Base-by-base conservation (phyloP, 176 grass and related monocot species). In the Carex pumila region DNA sequence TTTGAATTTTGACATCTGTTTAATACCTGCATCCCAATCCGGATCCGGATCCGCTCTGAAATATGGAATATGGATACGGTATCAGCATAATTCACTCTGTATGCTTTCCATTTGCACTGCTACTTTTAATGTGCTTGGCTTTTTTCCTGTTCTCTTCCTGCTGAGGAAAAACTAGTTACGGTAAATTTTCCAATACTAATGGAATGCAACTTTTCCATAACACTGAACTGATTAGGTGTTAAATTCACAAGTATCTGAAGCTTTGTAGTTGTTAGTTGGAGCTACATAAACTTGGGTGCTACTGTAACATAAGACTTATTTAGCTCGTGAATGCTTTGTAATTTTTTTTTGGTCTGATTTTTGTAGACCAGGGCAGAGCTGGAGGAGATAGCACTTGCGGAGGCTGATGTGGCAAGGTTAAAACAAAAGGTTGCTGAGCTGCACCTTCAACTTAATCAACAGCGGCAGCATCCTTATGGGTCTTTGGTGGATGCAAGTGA, bases 381-480 rank as follows among this genome's bases (percentile, higher is more conserved):
- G 34, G 94, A 97, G 85, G 94, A 97, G 75, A 97, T 97, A 68
- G 94, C 94, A 78, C 91, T 97, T 5, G 91, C 91, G 0, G 94
- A 97, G 84, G 94, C 94, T 85, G 94, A 93, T 67, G 91, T 97
- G 83, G 94, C 89, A 80, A 97, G 88, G 80, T 83, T 97, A 71
- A 97, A 92, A 79, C 91, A 97, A 84, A 97, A 97, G 86, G 91
- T 97, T 45, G 94, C 91, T 36, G 97, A 99, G 87, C 88, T 99
- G 22, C 97, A 99, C 83, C 81, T 96, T 71, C 97, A 99, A 94
- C 90, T 99, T 79, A 99, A 90, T 80, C 97, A 96, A 85, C 97
- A 99, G 22, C 86, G 83, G n/a, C 91, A 94, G 52, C 89, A 96
- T 79, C 90, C 95, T 30, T 85, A 96, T 67, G 90, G 88, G 71